A percentile compares a stretch with the other conserved stretches of the same genome.
Evolutionary conservation across 805 yeast genomes (phyloP).

Genomic region (Nakazawaea holstii): DNA sequence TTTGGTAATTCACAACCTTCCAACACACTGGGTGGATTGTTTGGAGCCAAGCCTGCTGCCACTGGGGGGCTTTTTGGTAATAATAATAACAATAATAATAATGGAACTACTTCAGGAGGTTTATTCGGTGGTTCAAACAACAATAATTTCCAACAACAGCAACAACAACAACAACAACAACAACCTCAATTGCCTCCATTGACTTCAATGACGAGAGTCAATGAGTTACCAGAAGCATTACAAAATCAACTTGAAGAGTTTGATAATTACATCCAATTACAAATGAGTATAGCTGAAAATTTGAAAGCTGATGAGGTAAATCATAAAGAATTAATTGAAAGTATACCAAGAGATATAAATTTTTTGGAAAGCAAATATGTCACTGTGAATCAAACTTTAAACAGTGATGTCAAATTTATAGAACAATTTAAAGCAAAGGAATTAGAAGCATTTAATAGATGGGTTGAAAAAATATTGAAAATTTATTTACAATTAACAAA

Average conservation of each 20-base stretch:
- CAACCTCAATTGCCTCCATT: conserved; percentile 43
- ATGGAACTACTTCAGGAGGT: conserved; percentile 18
- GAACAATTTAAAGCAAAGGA: conserved; percentile 36
- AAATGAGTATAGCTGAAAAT: conserved; percentile 66
- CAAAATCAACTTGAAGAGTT: conserved; percentile 65
- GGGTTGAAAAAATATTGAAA: conserved; percentile 32
- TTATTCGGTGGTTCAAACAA: conserved; percentile 18
- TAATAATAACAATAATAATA: conserved; percentile 17
- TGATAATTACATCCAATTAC: conserved; percentile 68
- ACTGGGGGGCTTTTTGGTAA: conserved; percentile 15
- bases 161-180: conserved; percentile 31
- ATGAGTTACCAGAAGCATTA: conserved; percentile 66
- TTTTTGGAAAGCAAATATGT: conserved; percentile 57
- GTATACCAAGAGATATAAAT: conserved; percentile 69
- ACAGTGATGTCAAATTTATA: conserved; percentile 41
- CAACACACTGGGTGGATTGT: conserved; percentile 26
- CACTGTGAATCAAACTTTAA: conserved; percentile 59
- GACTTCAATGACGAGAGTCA: conserved; percentile 70
- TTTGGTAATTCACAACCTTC: conserved; percentile 27
- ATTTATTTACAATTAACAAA: conserved; percentile 30
- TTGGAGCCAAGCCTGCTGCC: conserved; percentile 21
- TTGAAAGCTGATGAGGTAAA: conserved; percentile 55
- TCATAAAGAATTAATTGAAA: conserved; percentile 58
- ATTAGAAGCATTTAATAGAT: conserved; percentile 28
- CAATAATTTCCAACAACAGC: conserved; percentile 19